A percentile compares a stretch with the other conserved stretches of the same genome.
These are phyloP conservation scores for Samsoniella hepiali DNA, from an alignment of 2,329 filamentous ascomycete species.

Conservation along the genomic window DNA sequence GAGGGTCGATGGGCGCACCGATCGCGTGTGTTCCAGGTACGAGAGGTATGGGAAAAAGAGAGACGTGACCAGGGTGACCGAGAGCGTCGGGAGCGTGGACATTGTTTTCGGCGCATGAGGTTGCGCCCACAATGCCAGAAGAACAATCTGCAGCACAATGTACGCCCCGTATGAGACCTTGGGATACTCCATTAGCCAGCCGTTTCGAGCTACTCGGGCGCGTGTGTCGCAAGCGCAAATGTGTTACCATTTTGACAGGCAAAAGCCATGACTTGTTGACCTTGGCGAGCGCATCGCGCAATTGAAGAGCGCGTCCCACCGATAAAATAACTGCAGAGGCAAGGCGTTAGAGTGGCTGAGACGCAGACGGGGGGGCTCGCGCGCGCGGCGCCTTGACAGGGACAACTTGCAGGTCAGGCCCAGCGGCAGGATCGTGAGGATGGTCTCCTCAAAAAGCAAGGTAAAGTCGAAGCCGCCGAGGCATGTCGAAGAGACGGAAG, in stretches of 20 bases:
- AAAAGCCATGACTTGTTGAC: constrained; percentile 14
- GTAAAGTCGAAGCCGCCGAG: constrained; percentile 31
- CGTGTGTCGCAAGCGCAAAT: background rate
- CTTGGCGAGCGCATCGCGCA: constrained; percentile 12
- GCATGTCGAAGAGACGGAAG: constrained; percentile 22
- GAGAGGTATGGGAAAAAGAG: constrained; percentile 25
- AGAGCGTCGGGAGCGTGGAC: constrained; percentile 21
- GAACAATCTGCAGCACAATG: constrained; percentile 18
- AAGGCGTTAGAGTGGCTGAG: background rate
- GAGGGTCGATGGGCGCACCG: constrained; percentile 33
- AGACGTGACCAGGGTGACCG: constrained; percentile 21
- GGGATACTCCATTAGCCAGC: background rate
- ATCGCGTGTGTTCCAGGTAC: constrained; percentile 31
- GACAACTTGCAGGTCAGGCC: constrained; percentile 20
- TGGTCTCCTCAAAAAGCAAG: constrained; percentile 28
- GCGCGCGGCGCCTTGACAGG: no score
- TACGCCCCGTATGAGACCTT: constrained; percentile 11
- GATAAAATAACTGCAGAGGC: background rate
- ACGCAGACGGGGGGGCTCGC: no score
- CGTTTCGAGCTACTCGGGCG: background rate
- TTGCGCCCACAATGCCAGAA: constrained; percentile 23
- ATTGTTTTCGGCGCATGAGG: constrained; percentile 19
- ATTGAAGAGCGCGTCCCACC: constrained; percentile 17
- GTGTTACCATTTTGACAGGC: background rate
- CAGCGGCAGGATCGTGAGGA: constrained; percentile 26